Conservation (phyloP, 2,329 filamentous ascomycete genomes). For the Fonsecaea pugnacius region DNA sequence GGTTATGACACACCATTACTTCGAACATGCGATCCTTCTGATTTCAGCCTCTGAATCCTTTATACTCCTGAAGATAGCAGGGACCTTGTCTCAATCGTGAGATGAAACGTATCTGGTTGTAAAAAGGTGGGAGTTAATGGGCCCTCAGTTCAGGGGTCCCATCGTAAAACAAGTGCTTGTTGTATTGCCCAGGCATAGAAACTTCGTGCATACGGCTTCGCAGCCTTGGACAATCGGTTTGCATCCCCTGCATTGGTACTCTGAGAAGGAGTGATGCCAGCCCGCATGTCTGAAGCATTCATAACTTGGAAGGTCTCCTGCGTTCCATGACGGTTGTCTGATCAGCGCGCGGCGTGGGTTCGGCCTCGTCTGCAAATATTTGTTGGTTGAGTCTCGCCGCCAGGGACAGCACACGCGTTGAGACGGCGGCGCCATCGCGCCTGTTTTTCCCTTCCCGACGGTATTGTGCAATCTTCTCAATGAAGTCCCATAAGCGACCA, state of each 20-base stretch:
- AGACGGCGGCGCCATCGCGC: slow-evolving; percentile 88
- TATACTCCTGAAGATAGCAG: background rate
- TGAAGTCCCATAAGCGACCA: slow-evolving; percentile 88
- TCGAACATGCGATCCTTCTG: background rate
- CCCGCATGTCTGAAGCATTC: background rate
- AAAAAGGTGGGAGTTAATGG: background rate
- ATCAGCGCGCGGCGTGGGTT: background rate
- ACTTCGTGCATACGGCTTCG: background rate
- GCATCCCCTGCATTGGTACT: background rate
- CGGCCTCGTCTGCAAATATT: slow-evolving; percentile 63
- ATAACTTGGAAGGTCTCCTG: slow-evolving; percentile 25
- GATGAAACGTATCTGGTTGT: background rate
- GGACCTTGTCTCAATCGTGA: background rate
- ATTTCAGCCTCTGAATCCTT: background rate
- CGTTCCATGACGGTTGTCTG: slow-evolving; percentile 17
- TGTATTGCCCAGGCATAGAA: background rate
- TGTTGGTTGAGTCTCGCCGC: slow-evolving; percentile 73
- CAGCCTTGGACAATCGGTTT: background rate
- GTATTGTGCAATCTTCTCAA: slow-evolving; percentile 79
- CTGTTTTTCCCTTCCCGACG: slow-evolving; percentile 93
- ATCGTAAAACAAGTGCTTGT: no score
- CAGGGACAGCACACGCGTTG: slow-evolving; percentile 75
- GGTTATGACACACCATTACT: background rate
- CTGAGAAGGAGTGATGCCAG: background rate
- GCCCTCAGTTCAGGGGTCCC: no score